Percentiles rank a stretch among this genome's conserved stretches.
phyloP scores from a whole-genome alignment of 2,329 filamentous ascomycete genomes.

The Colletotrichum tropicale region DNA sequence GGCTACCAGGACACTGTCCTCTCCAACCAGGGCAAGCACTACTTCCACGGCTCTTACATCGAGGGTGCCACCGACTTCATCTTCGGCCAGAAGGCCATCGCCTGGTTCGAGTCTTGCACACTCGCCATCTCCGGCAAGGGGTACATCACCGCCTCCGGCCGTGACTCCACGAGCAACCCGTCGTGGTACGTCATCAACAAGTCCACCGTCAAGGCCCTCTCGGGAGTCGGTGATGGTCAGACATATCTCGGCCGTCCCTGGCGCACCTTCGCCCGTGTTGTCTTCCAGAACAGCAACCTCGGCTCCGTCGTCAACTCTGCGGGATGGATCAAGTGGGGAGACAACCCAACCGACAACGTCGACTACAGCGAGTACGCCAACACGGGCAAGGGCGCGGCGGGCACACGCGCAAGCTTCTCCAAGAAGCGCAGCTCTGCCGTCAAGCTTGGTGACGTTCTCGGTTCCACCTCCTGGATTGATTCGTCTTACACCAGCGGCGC shows the following conservation, averaged over 20 bases:
- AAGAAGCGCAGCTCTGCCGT: conserved; percentile 39
- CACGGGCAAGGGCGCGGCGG: conserved; percentile 58
- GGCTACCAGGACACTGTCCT: conserved; percentile 64
- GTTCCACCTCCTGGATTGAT: conserved; percentile 27
- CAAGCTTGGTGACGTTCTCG: conserved; percentile 32
- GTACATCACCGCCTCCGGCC: conserved; percentile 49
- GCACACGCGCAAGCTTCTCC: conserved; percentile 52
- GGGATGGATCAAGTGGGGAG: conserved; percentile 63
- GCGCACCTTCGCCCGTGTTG: conserved; percentile 49
- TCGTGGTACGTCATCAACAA: conserved; percentile 53
- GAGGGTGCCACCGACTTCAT: conserved; percentile 64
- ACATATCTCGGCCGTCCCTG: conserved; percentile 56
- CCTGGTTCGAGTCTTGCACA: conserved; percentile 57
- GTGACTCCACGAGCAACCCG: conserved; percentile 37
- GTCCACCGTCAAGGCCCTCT: conserved; percentile 42
- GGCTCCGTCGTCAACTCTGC: conserved; percentile 61
- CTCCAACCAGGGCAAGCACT: conserved; percentile 52
- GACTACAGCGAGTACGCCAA: conserved; percentile 65
- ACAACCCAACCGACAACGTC: conserved; percentile 54
- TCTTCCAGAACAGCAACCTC: conserved; percentile 54
- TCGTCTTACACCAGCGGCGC: conserved; percentile 24
- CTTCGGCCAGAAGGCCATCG: conserved; percentile 57
- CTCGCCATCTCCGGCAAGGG: conserved; percentile 50
- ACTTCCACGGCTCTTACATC: conserved; percentile 59
- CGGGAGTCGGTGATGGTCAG: conserved; percentile 39